Conservation (phyloP, 2,329 filamentous ascomycete species). For the Beauveria pseudobassiana region DNA sequence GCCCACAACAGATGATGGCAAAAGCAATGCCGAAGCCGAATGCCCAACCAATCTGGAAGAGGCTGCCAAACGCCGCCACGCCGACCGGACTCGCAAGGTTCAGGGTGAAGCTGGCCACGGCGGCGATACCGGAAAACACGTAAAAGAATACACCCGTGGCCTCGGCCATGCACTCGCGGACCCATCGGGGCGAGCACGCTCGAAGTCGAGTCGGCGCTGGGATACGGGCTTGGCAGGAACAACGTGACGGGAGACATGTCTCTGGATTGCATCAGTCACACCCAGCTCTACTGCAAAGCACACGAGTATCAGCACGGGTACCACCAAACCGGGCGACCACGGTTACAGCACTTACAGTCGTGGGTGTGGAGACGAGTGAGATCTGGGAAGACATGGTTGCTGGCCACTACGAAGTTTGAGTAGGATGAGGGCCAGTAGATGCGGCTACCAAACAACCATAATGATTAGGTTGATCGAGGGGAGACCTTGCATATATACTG, state of each 20-base stretch:
- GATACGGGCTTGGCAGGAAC: constrained; percentile 42
- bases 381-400: constrained; percentile 9
- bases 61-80: constrained; percentile 30
- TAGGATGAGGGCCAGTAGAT: background rate
- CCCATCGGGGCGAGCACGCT: constrained; percentile 42
- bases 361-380: constrained; percentile 14
- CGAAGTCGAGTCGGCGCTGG: constrained; percentile 46
- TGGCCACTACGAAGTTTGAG: background rate
- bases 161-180: constrained; percentile 49
- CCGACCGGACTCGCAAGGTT: constrained; percentile 32
- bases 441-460: background rate
- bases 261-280: constrained; percentile 44
- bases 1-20: constrained; percentile 48
- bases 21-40: constrained; percentile 52
- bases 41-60: constrained; percentile 48
- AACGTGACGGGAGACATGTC: constrained; percentile 42
- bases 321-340: background rate
- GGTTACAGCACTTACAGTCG: constrained; percentile 13
- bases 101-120: constrained; percentile 42
- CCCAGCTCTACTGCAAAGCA: constrained; percentile 37
- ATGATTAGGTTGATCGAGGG: background rate
- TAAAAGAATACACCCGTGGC: constrained; percentile 52
- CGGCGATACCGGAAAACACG: constrained; percentile 46
- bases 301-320: background rate
- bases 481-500: background rate